A percentile compares a stretch with the other conserved stretches of the same genome.
These are phyloP conservation scores for Cyberlindnera xylosilytica DNA, from an alignment of 805 yeast genomes.

Conservation along the genomic window DNA sequence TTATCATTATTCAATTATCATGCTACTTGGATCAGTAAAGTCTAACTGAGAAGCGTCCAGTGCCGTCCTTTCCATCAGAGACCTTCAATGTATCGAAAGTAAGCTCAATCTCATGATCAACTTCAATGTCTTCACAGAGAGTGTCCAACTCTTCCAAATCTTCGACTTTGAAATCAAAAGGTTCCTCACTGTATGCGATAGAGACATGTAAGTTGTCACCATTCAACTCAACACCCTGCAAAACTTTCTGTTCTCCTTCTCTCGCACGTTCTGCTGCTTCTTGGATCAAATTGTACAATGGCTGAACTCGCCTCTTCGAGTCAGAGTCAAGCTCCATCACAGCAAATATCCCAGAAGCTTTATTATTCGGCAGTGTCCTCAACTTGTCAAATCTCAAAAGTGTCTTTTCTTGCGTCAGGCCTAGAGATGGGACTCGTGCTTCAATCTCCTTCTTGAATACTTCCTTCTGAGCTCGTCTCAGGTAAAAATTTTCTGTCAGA, in stretches of 20 bases:
- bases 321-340: conserved; percentile 8
- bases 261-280: conserved; percentile 1
- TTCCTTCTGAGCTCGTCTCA: conserved; percentile 5
- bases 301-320: conserved; percentile 5
- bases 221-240: conserved; percentile 7
- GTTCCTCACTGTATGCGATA: conserved; percentile 3
- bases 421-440: not conserved
- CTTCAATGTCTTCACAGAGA: conserved; percentile 11
- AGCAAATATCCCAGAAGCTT: conserved; percentile 4
- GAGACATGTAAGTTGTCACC: conserved; percentile 18
- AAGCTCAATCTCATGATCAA: conserved; percentile 10
- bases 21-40: too few species aligned
- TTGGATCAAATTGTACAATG: conserved; percentile 8
- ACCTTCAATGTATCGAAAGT: conserved; percentile 14
- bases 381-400: conserved; percentile 11
- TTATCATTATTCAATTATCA: too few species aligned
- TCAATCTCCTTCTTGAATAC: not conserved
- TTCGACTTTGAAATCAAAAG: conserved; percentile 3
- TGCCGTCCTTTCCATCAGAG: conserved; percentile 1
- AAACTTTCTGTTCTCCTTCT: not conserved
- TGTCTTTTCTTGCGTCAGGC: not conserved
- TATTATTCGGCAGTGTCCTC: conserved; percentile 8
- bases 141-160: conserved; percentile 9
- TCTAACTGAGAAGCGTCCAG: too few species aligned
- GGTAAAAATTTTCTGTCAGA: conserved; percentile 12